Conservation (phyloP, 78 protist genomes). For the Bigelowiella natans region DNA sequence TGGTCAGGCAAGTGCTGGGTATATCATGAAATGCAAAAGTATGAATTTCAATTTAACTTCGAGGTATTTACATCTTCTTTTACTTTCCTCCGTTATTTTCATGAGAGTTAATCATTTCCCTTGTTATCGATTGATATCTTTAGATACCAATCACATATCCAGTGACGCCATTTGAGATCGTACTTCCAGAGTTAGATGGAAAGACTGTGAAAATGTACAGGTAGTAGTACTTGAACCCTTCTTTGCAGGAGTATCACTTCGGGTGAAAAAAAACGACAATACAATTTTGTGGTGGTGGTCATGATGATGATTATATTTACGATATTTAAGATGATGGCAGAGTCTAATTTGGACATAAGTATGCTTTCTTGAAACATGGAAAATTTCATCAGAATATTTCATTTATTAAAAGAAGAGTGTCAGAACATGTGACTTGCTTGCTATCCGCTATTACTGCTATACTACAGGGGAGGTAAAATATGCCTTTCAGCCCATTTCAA, state of each 20-base stretch:
- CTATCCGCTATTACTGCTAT: background rate
- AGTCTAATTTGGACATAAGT: too few species aligned
- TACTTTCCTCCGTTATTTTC: background rate
- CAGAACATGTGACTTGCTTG: too few species aligned
- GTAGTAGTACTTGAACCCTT: too few species aligned
- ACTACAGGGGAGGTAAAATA: conserved; percentile 85
- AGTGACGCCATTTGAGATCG: conserved; percentile 71
- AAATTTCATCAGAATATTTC: too few species aligned
- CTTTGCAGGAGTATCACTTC: too few species aligned
- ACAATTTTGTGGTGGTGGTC: too few species aligned
- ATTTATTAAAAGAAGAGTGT: too few species aligned
- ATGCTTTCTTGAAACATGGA: too few species aligned
- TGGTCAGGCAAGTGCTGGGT: background rate
- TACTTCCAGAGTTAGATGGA: conserved; percentile 86
- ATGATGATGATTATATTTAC: too few species aligned
- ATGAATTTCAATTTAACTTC: background rate
- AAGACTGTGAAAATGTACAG: conserved; percentile 66
- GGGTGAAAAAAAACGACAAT: too few species aligned
- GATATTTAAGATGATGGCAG: too few species aligned
- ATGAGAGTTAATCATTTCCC: background rate
- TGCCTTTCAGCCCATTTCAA: conserved; percentile 85
- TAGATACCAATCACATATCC: conserved; percentile 71
- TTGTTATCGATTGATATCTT: background rate
- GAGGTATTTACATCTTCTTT: background rate
- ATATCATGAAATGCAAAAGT: background rate